A percentile compares a stretch with the other conserved stretches of the same genome.
phyloP scores from a whole-genome alignment of 1,284 basidiomycete species.

The Trichosporon sp. region DNA sequence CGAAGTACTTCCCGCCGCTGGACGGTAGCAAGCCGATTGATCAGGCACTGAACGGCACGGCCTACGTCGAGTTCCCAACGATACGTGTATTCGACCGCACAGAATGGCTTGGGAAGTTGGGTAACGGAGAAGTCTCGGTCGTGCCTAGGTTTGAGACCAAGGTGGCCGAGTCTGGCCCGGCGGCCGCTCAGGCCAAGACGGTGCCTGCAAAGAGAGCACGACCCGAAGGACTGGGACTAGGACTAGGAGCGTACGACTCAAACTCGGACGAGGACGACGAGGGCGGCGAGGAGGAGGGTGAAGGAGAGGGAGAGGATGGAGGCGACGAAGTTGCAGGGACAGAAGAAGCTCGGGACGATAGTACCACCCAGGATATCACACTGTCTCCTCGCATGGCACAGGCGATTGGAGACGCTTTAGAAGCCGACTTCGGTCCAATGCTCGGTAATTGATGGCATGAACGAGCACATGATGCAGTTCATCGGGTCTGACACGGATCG shows the following conservation, averaged over 20 bases:
- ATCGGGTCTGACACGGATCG: too few species aligned
- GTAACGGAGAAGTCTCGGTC: slow-evolving; percentile 31
- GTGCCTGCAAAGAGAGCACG: not conserved
- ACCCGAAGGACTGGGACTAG: not conserved
- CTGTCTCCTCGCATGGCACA: slow-evolving; percentile 18
- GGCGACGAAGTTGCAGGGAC: not conserved
- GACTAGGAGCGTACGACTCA: slow-evolving; percentile 23
- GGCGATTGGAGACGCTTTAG: slow-evolving; percentile 29
- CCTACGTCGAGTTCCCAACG: slow-evolving; percentile 73
- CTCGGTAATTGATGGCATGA: slow-evolving; percentile 23
- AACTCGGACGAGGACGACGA: slow-evolving; percentile 18
- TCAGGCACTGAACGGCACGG: slow-evolving; percentile 55
- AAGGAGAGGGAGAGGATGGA: not conserved
- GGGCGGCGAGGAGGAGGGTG: slow-evolving; percentile 2
- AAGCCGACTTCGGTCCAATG: slow-evolving; percentile 16
- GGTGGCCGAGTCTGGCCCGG: slow-evolving; percentile 50
- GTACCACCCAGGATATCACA: slow-evolving; percentile 2
- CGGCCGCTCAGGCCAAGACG: not conserved
- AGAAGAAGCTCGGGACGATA: not conserved
- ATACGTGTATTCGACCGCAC: slow-evolving; percentile 63
- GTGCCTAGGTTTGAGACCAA: slow-evolving; percentile 25
- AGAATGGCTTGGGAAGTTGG: slow-evolving; percentile 56
- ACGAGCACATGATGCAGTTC: not conserved
- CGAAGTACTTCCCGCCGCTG: slow-evolving; percentile 55
- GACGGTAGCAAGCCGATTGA: slow-evolving; percentile 54